Conservation (phyloP, 2,329 filamentous ascomycete species). For the Lecanoromycetidae sp. region DNA sequence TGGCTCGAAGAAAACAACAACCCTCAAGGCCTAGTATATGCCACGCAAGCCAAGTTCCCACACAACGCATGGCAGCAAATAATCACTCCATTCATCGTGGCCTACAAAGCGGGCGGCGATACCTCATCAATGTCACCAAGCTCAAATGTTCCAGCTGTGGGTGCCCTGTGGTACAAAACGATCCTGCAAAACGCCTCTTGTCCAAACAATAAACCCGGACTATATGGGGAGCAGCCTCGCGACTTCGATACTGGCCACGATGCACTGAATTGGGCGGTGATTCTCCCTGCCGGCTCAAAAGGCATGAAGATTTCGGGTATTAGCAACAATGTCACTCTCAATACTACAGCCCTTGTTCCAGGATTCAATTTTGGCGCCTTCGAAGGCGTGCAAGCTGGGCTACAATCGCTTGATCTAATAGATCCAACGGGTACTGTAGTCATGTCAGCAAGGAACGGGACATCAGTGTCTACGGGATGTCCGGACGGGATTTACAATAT, state of each 20-base stretch:
- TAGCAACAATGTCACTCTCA: neutral
- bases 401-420: conserved; percentile 4
- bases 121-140: conserved; percentile 10
- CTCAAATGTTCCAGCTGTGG: conserved; percentile 18
- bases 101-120: conserved; percentile 23
- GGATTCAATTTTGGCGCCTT: conserved; percentile 5
- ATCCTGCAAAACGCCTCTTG: conserved; percentile 14
- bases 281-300: neutral
- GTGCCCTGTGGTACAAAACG: conserved; percentile 26
- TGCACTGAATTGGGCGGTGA: conserved; percentile 6
- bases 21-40: conserved; percentile 24
- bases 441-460: neutral
- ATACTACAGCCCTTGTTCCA: neutral
- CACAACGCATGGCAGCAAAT: conserved; percentile 28
- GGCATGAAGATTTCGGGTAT: neutral
- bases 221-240: no score
- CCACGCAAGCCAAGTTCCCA: conserved; percentile 21
- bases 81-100: conserved; percentile 26
- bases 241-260: conserved; percentile 1
- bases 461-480: neutral
- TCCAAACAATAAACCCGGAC: neutral
- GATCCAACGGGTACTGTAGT: neutral
- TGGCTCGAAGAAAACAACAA: conserved; percentile 17
- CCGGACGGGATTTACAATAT: conserved; percentile 10
- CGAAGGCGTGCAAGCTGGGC: neutral